Conservation (phyloP, 1,284 basidiomycete genomes). For the Omphalotus olearius region DNA sequence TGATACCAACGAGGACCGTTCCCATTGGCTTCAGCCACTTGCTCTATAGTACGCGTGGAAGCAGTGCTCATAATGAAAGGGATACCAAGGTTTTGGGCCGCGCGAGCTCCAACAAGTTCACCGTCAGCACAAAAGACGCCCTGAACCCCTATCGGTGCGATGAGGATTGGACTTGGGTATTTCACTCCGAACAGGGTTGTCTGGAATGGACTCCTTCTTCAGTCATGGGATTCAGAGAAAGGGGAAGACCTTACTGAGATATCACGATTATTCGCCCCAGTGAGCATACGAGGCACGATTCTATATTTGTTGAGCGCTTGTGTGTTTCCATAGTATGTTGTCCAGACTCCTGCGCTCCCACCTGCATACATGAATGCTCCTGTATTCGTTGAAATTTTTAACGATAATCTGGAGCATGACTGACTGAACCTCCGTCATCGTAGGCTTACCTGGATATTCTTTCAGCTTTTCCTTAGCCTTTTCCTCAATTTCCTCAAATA, state of each 20-base stretch:
- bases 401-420: too few relatives aligned
- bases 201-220: constrained; percentile 26
- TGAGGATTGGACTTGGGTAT: constrained; percentile 57
- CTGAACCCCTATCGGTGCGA: constrained; percentile 77
- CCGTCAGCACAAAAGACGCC: constrained; percentile 63
- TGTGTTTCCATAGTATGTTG: constrained; percentile 55
- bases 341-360: constrained; percentile 56
- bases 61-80: constrained; percentile 75
- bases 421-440: too few relatives aligned
- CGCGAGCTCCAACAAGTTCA: constrained; percentile 66
- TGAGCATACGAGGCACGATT: constrained; percentile 75
- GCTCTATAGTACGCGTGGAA: constrained; percentile 66
- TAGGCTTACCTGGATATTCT: constrained; percentile 35
- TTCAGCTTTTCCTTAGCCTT: constrained; percentile 45
- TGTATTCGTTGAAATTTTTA: constrained; percentile 23
- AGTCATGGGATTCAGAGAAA: too few relatives aligned
- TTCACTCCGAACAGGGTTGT: constrained; percentile 69
- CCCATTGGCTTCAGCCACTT: constrained; percentile 64
- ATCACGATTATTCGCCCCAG: constrained; percentile 58
- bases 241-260: constrained; percentile 43
- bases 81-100: constrained; percentile 58
- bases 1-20: constrained; percentile 72
- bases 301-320: constrained; percentile 55
- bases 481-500: constrained; percentile 47
- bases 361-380: constrained; percentile 61